Conservation (phyloP, 2,329 filamentous ascomycete species). For the Fusarium aywerte region DNA sequence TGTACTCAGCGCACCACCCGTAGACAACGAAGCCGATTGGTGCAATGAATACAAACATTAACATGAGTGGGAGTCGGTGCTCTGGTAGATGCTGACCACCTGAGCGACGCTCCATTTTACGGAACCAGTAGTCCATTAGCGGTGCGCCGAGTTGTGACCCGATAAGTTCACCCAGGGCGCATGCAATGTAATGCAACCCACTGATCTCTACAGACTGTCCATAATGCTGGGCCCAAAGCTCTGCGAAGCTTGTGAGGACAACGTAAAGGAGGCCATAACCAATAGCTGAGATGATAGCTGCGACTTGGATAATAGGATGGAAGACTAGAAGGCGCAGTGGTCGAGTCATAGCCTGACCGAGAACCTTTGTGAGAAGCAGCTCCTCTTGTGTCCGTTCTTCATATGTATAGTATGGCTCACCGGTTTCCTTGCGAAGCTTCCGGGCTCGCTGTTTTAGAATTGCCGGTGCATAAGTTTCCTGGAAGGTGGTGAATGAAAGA, state of each 20-base stretch:
- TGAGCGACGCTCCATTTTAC: conserved; percentile 32
- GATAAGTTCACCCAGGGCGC: conserved; percentile 70
- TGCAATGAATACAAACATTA: conserved; percentile 57
- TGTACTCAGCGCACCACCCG: conserved; percentile 56
- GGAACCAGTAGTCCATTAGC: conserved; percentile 56
- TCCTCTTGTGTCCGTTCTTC: conserved; percentile 52
- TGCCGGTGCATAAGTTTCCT: conserved; percentile 53
- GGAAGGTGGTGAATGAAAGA: conserved; percentile 49
- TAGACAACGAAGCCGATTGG: conserved; percentile 55
- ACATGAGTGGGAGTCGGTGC: conserved; percentile 42
- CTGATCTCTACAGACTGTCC: conserved; percentile 65
- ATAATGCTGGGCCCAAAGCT: conserved; percentile 67
- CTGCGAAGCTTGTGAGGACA: conserved; percentile 69
- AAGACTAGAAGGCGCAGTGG: conserved; percentile 67
- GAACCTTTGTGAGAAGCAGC: conserved; percentile 38
- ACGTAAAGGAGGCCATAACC: conserved; percentile 73
- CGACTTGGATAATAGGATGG: conserved; percentile 69
- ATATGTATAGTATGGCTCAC: conserved; percentile 49
- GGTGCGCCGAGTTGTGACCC: conserved; percentile 61
- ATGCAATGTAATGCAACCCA: conserved; percentile 72
- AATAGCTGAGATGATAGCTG: conserved; percentile 66
- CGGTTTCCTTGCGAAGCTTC: conserved; percentile 49
- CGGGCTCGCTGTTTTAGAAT: conserved; percentile 51
- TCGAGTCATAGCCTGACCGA: conserved; percentile 57
- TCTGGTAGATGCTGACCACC: conserved; percentile 37